Evolutionary conservation across 2,329 filamentous ascomycete species (phyloP).

Genomic region (Rasamsonia emersonii): DNA sequence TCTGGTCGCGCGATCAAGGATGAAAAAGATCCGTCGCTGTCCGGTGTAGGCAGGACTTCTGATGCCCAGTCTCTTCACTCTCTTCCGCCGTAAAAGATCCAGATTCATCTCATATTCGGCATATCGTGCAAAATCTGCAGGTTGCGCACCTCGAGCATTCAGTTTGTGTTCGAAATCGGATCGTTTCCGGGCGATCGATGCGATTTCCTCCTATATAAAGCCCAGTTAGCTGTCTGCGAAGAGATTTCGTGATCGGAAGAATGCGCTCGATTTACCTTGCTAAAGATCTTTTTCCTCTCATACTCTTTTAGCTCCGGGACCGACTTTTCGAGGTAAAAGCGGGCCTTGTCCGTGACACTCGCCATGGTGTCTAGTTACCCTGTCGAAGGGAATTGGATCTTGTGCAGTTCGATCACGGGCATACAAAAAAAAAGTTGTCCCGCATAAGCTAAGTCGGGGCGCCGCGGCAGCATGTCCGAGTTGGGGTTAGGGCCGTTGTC

Average conservation of each 20-base stretch:
- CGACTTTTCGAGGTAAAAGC: conserved; percentile 86
- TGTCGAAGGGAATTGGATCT: neutral
- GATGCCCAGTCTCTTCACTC: conserved; percentile 71
- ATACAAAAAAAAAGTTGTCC: conserved; percentile 3
- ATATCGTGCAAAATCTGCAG: conserved; percentile 77
- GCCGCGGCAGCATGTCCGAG: neutral
- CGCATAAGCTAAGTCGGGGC: conserved; percentile 1
- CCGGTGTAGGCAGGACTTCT: conserved; percentile 62
- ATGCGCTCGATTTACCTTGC: conserved; percentile 48
- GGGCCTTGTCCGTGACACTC: conserved; percentile 82
- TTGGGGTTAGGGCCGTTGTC: conserved; percentile 1
- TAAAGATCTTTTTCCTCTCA: conserved; percentile 86
- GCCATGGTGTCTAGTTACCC: conserved; percentile 50
- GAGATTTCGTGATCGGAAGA: conserved; percentile 2
- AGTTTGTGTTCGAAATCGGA: conserved; percentile 90
- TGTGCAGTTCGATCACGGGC: neutral
- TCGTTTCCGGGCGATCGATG: conserved; percentile 77
- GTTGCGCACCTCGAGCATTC: conserved; percentile 67
- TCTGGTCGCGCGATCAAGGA: conserved; percentile 76
- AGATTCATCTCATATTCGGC: conserved; percentile 60
- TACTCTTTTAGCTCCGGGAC: conserved; percentile 89
- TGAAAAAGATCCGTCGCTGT: conserved; percentile 75
- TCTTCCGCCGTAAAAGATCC: conserved; percentile 70
- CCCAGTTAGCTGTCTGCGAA: conserved; percentile 3
- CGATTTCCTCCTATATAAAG: conserved; percentile 67